Percentiles rank a stretch among this genome's conserved stretches.
Evolutionary conservation across 2,329 filamentous ascomycete genomes (phyloP).

Genomic region (Penicillium occitanis): DNA sequence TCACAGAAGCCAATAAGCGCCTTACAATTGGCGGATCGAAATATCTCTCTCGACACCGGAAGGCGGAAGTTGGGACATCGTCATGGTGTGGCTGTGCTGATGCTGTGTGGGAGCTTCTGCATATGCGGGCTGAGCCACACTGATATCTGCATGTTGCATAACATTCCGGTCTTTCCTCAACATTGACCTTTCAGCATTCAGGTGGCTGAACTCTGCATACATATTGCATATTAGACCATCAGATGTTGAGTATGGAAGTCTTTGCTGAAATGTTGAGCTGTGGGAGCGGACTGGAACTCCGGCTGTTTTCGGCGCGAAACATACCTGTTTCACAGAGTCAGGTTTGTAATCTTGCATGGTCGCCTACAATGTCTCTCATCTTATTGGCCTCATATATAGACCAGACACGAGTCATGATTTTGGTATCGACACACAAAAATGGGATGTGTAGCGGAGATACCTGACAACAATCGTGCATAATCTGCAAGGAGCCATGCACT

Average conservation of each 20-base stretch:
- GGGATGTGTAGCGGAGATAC: not conserved
- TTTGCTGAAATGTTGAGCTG: not conserved
- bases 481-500: conserved; percentile 5
- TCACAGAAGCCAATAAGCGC: not conserved
- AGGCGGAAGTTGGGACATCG: not conserved
- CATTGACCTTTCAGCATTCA: not conserved
- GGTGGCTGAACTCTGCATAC: not conserved
- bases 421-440: not conserved
- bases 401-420: not conserved
- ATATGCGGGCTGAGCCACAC: not conserved
- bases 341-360: not conserved
- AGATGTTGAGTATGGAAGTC: not conserved
- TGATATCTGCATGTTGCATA: not conserved
- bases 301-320: not conserved
- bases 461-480: not conserved
- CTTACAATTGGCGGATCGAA: not conserved
- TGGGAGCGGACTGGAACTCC: not conserved
- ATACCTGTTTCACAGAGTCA: not conserved
- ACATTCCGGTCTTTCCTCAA: not conserved
- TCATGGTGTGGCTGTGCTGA: conserved; percentile 19
- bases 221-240: too few species aligned
- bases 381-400: not conserved
- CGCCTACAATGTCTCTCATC: not conserved
- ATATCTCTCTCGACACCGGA: not conserved
- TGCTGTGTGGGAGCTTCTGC: not conserved